Base-by-base conservation (phyloP, 1,284 basidiomycete species). In the Fistulina hepatica region DNA sequence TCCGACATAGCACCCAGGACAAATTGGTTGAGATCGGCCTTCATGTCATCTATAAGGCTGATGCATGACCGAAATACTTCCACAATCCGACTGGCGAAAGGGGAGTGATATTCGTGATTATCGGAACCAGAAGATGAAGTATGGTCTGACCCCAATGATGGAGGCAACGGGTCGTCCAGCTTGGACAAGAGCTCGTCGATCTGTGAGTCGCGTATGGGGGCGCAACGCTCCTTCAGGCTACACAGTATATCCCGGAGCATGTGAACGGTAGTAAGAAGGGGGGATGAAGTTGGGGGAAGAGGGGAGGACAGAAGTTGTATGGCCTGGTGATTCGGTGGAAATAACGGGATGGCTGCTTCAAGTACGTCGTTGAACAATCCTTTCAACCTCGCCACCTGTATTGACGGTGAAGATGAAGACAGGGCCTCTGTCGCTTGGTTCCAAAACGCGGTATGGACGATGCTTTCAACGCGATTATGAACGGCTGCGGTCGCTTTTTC, bases 401-500 rank as follows among this genome's bases (percentile, higher is more conserved):
- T 49, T 4, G 66, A 56, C 1, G 72, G 64, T 2, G 57, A 54
- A 9, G 61, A 52, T 21, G 61, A 60, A 4, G 70, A 67, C 6
- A 76, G 57, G 10, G 41, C 23, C 33, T 43, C 38, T 4, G 12
- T 43, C 49, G 80, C 80, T 64, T 80, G 69, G 28, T 76, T 72
- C 81, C 81, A 84, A 50, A 83, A 84, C 5, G 75, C 78, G 32
- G 57, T 60, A 50, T 76, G 73, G 11, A 71, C 67, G 5, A 70
- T 59, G 38, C 68, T 61, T 42, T 69, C 67, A 5, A 84, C 73
- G 42, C 62, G 65, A 23, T 64, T 59, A 16, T 68, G 61, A 3
- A 80, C 45, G 10, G 52, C 53, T 5, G 60, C 51, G 21, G 51
- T 50, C 11, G 48, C 41, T 10, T 53, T 44, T 8, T 48, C 51